Conservation (phyloP, 495 filamentous ascomycete genomes). For the Tuber microsphaerosporum region DNA sequence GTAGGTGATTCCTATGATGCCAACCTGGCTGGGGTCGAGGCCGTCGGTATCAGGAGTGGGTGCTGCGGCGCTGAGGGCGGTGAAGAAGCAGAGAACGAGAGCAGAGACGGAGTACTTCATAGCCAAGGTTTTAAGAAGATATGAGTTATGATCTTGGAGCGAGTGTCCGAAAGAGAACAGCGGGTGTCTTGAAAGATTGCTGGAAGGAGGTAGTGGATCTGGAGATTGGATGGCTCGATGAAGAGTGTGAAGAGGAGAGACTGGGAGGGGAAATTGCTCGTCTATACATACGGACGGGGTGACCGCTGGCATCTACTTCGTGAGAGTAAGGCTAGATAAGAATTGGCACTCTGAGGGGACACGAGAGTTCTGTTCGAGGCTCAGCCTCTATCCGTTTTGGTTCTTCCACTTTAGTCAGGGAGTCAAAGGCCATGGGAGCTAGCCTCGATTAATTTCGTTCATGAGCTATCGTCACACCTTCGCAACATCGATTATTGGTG, state of each 20-base stretch:
- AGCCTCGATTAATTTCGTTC: background rate
- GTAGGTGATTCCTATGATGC: constrained; percentile 31
- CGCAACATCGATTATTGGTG: background rate
- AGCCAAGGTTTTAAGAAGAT: background rate
- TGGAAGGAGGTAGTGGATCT: constrained; percentile 1
- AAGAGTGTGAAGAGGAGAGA: background rate
- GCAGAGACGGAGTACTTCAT: constrained; percentile 2
- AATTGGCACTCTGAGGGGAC: background rate
- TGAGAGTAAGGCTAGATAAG: background rate
- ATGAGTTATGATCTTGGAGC: background rate
- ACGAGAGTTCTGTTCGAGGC: background rate
- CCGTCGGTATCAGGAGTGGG: constrained; percentile 12
- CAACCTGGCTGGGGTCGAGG: constrained; percentile 18
- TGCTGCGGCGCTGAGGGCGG: constrained; percentile 14
- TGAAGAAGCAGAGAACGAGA: constrained; percentile 11
- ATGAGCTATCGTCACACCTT: background rate
- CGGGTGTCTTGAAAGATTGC: background rate
- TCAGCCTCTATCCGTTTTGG: background rate
- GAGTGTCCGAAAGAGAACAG: constrained; percentile 3
- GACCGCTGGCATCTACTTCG: background rate
- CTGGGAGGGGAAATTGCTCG: background rate
- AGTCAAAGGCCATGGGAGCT: background rate
- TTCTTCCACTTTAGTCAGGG: background rate
- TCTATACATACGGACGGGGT: background rate
- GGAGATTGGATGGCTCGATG: constrained; percentile 1